A percentile compares a stretch with the other conserved stretches of the same genome.
phyloP scores from a whole-genome alignment of 768 basidiomycete genomes.

The Antrodiella citrinella region DNA sequence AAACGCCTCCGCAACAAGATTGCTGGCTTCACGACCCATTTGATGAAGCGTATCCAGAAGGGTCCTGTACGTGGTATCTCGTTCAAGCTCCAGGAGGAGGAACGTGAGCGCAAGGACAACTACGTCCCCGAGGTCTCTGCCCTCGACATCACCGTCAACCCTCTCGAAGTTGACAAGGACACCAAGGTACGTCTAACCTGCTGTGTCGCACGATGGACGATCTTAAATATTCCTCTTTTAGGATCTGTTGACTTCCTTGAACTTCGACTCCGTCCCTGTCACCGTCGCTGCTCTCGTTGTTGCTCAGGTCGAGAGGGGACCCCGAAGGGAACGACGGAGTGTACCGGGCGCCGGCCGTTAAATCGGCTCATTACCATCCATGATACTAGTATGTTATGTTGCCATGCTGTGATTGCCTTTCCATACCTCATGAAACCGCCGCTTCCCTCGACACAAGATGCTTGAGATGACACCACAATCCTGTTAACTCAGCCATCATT shows the following conservation, averaged over 20 bases:
- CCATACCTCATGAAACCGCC: background rate
- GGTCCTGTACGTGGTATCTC: constrained; percentile 99
- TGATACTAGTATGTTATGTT: constrained; percentile 4
- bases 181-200: constrained; percentile 65
- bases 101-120: constrained; percentile 98
- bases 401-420: constrained; percentile 10
- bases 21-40: constrained; percentile 97
- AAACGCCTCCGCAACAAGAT: constrained; percentile 99
- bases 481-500: no score
- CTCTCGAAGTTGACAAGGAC: constrained; percentile 84
- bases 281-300: constrained; percentile 58
- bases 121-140: constrained; percentile 98
- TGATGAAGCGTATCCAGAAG: constrained; percentile 99
- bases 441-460: background rate
- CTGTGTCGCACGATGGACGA: background rate
- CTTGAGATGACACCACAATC: no score
- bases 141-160: constrained; percentile 66
- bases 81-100: constrained; percentile 99
- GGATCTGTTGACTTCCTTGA: constrained; percentile 85
- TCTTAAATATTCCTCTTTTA: constrained; percentile 21
- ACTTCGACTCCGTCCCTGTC: constrained; percentile 89
- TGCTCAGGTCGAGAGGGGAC: constrained; percentile 52
- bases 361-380: constrained; percentile 13
- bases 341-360: constrained; percentile 74
- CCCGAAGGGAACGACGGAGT: constrained; percentile 65